Percentiles rank a stretch among this genome's conserved stretches.
Conservation (phyloP, 805 yeast species). For the Nakazawaea sp. region DNA sequence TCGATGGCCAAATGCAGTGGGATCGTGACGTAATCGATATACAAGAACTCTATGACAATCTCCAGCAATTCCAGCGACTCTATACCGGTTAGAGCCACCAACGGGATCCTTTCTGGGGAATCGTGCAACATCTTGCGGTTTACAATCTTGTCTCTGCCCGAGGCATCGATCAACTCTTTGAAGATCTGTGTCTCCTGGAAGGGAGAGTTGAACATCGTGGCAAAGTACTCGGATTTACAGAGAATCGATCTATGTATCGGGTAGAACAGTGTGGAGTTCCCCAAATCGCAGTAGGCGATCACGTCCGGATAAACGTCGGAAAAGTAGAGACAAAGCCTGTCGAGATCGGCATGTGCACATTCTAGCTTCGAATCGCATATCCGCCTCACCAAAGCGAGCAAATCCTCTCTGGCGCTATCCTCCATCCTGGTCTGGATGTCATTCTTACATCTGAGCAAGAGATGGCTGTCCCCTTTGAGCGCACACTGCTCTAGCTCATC, state of each 20-base stretch:
- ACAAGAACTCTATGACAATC: constrained; percentile 45
- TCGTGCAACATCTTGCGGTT: constrained; percentile 14
- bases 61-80: constrained; percentile 34
- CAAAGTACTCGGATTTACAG: constrained; percentile 56
- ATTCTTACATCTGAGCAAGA: constrained; percentile 24
- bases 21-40: constrained; percentile 49
- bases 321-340: constrained; percentile 20
- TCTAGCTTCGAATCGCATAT: constrained; percentile 17
- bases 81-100: constrained; percentile 13
- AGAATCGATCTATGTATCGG: constrained; percentile 63
- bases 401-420: constrained; percentile 27
- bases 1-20: constrained; percentile 47
- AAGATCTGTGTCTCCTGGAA: constrained; percentile 27
- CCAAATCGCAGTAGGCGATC: constrained; percentile 27
- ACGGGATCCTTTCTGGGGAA: constrained; percentile 15
- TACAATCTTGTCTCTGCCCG: constrained; percentile 16
- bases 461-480: constrained; percentile 13
- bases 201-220: constrained; percentile 51
- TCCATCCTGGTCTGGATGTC: constrained; percentile 25
- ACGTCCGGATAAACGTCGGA: constrained; percentile 39
- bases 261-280: constrained; percentile 27
- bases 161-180: constrained; percentile 6
- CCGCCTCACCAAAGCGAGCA: constrained; percentile 23
- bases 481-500: constrained; percentile 22
- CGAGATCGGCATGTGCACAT: constrained; percentile 14